phyloP scores from a whole-genome alignment of 2,329 filamentous ascomycete species.

The Colletotrichum orbiculare region DNA sequence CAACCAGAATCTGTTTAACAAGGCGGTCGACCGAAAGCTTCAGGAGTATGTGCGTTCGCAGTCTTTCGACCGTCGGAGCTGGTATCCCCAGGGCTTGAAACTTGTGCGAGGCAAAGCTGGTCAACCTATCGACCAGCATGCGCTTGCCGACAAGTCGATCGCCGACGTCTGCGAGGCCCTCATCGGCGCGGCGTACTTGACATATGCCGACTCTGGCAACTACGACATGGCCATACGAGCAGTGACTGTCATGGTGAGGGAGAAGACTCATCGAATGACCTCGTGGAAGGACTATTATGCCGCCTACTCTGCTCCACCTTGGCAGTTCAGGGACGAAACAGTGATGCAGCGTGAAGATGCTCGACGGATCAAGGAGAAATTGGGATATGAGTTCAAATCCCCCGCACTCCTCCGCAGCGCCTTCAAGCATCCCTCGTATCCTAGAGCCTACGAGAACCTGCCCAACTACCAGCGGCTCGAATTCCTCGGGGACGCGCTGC shows the following conservation, averaged over 20 bases:
- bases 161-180: conserved; percentile 95
- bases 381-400: conserved; percentile 74
- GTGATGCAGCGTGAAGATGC: conserved; percentile 77
- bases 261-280: conserved; percentile 74
- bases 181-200: conserved; percentile 84
- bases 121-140: conserved; percentile 66
- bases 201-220: conserved; percentile 50
- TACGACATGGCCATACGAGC: conserved; percentile 70
- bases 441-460: conserved; percentile 78
- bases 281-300: conserved; percentile 79
- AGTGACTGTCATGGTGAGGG: conserved; percentile 77
- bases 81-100: conserved; percentile 87
- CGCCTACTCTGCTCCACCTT: conserved; percentile 75
- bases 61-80: conserved; percentile 82
- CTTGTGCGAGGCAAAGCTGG: conserved; percentile 79
- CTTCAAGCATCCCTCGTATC: conserved; percentile 88
- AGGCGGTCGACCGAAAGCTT: conserved; percentile 73
- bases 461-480: conserved; percentile 92
- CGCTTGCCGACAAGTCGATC: conserved; percentile 86
- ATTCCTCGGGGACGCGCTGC: conserved; percentile 88
- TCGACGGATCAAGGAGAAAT: conserved; percentile 67
- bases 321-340: conserved; percentile 72
- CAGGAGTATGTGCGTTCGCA: conserved; percentile 85
- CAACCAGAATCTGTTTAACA: conserved; percentile 89
- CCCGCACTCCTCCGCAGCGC: conserved; percentile 84